Evolutionary conservation across 306 rosid species (phyloP).

Genomic region (Quercus robur): DNA sequence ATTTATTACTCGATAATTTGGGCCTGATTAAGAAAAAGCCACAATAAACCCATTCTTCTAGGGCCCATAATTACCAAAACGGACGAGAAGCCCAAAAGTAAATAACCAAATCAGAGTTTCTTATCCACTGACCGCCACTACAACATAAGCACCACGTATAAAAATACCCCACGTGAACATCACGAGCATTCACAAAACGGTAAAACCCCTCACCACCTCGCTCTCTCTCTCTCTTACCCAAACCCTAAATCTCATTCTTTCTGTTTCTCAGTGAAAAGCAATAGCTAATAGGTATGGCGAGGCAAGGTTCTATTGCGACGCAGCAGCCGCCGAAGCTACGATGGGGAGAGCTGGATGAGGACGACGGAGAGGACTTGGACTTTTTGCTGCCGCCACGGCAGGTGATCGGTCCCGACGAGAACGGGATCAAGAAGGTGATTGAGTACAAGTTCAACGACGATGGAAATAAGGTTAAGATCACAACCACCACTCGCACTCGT

Average conservation of each 20-base stretch:
- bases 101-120: too few relatives aligned
- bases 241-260: background rate
- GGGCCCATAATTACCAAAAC: background rate
- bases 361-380: constrained; percentile 81
- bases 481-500: constrained; percentile 70
- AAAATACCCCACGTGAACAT: too few relatives aligned
- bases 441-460: constrained; percentile 83
- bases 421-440: constrained; percentile 68
- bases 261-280: background rate
- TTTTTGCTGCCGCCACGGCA: constrained; percentile 75
- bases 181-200: too few relatives aligned
- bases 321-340: constrained; percentile 34
- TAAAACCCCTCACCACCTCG: too few relatives aligned
- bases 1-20: background rate
- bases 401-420: constrained; percentile 81
- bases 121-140: too few relatives aligned
- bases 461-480: constrained; percentile 75
- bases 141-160: too few relatives aligned
- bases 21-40: background rate
- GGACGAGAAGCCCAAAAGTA: background rate
- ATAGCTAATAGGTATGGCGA: constrained; percentile 11
- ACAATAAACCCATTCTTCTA: background rate
- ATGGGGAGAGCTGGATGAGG: constrained; percentile 75
- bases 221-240: too few relatives aligned
- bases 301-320: background rate